These are phyloP conservation scores for Perkinsus olseni DNA, from an alignment of 169 alveolate species.

Conservation along the genomic window DNA sequence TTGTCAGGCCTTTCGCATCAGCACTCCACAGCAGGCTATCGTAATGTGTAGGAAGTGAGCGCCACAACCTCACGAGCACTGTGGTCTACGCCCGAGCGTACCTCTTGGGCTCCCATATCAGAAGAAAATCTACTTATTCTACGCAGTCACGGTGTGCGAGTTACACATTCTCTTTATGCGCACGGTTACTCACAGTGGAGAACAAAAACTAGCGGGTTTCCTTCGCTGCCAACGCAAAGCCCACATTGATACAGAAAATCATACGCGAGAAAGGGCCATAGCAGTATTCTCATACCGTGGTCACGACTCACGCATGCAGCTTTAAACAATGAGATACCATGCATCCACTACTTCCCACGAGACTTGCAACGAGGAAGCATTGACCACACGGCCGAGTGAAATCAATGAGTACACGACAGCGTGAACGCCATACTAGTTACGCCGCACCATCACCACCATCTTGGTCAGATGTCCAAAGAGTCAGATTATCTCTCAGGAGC, in stretches of 20 bases:
- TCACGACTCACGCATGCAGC: not conserved
- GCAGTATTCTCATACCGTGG: not conserved
- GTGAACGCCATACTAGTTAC: not conserved
- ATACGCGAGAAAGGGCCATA: not conserved
- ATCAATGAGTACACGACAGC: not conserved
- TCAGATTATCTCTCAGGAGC: conserved; percentile 88
- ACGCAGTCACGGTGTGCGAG: too few relatives aligned
- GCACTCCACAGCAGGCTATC: too few relatives aligned
- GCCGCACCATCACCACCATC: conserved; percentile 38
- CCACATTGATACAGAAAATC: not conserved
- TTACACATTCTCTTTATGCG: too few relatives aligned
- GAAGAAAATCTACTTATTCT: too few relatives aligned
- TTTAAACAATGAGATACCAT: not conserved
- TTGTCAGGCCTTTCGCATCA: too few relatives aligned
- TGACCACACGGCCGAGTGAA: not conserved
- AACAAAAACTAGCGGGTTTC: too few relatives aligned
- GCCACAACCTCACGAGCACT: too few relatives aligned
- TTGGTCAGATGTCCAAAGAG: conserved; percentile 91
- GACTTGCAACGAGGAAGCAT: not conserved
- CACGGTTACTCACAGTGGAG: too few relatives aligned
- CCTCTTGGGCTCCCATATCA: too few relatives aligned
- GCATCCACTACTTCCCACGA: not conserved
- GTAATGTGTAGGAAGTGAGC: too few relatives aligned
- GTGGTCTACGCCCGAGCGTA: too few relatives aligned
- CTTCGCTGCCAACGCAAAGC: not conserved